Evolutionary conservation across 179 eudicot genomes (phyloP), one percentile per base, ranked within the genome.

Genomic region (Sideroxylon spinosum): DNA sequence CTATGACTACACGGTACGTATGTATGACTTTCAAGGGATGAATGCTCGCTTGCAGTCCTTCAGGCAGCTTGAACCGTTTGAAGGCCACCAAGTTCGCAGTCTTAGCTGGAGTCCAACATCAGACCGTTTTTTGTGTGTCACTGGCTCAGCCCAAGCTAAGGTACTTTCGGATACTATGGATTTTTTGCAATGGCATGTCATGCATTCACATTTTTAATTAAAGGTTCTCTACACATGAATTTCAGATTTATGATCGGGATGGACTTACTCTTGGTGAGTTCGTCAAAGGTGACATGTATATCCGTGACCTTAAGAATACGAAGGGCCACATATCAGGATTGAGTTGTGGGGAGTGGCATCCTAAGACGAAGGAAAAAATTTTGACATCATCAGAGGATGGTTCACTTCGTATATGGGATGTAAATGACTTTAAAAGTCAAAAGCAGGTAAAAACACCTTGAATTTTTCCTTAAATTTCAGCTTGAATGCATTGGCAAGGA

Each of bases 1-100:
- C 80, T 95, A 89, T 83, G 99, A 95, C 78, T 95, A 95, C 79
- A 69, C 91, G 11, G 94, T 93, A 55, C 92, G 92, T 49, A 93
- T 95, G 99, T 95, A 89, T 74, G 99, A 95, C 80, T 95, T 95
- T 73, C 99, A 95, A 92, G 99, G 99, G 75, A 95, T 95, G 99
- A 95, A 93, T 84, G 87, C 98, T 74, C 93, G 87, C 56, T 86
- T 95, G 81, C 87, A 89, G 79, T 93, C 99, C 61, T 95, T 95
- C 78, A 92, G 99, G 82, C 99, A 93, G 78, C 86, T 95, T 25
- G 98, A 93, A 83, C 99, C 99, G 70, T 95, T 17, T 77, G 99
- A 95, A 91, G 98, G 98, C 14, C 98, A 95, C 84, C 99, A 95
- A 88, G 92, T 95, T 75, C 98, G 99, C 75, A 84, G 86, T 49